Evolutionary conservation across 352 stramenopile genomes (phyloP).

Genomic region (Phytophthora pistaciae): DNA sequence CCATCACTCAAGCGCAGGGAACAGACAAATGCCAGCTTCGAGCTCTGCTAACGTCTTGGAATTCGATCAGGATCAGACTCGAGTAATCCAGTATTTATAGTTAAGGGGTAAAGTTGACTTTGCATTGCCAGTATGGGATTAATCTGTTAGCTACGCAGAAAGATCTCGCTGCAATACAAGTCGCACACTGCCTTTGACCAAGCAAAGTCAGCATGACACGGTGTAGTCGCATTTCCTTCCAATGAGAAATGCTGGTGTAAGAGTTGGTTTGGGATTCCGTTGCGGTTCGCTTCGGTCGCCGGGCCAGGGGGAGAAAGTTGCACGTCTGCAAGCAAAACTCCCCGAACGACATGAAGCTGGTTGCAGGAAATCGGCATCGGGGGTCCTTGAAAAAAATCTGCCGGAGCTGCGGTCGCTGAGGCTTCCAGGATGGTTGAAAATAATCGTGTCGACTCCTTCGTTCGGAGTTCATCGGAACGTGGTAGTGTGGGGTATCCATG

Average conservation of each 20-base stretch:
- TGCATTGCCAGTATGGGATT: constrained; percentile 14
- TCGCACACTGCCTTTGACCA: not conserved
- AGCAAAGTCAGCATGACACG: too few relatives aligned
- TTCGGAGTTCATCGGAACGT: constrained; percentile 23
- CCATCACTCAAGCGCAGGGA: not conserved
- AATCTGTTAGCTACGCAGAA: constrained; percentile 28
- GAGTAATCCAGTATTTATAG: not conserved
- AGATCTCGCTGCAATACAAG: constrained; percentile 4
- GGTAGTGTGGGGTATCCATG: not conserved
- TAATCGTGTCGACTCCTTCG: constrained; percentile 28
- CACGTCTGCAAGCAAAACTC: constrained; percentile 26
- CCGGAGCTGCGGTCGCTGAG: constrained; percentile 15
- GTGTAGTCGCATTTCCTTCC: constrained; percentile 32
- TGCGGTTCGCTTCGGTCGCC: constrained; percentile 23
- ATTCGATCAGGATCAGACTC: not conserved
- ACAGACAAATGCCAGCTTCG: not conserved
- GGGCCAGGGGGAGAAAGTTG: constrained; percentile 24
- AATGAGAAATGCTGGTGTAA: constrained; percentile 32
- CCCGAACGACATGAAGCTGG: constrained; percentile 31
- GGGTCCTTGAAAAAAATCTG: constrained; percentile 2
- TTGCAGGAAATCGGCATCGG: constrained; percentile 7
- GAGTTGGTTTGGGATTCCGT: constrained; percentile 3
- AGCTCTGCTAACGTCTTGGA: not conserved
- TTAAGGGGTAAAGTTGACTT: not conserved
- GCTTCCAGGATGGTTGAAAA: constrained; percentile 3